Evolutionary conservation across 371 early-diverging fungal species (phyloP), one percentile per base, ranked within the genome.

Genomic region (Ordospora colligata): DNA sequence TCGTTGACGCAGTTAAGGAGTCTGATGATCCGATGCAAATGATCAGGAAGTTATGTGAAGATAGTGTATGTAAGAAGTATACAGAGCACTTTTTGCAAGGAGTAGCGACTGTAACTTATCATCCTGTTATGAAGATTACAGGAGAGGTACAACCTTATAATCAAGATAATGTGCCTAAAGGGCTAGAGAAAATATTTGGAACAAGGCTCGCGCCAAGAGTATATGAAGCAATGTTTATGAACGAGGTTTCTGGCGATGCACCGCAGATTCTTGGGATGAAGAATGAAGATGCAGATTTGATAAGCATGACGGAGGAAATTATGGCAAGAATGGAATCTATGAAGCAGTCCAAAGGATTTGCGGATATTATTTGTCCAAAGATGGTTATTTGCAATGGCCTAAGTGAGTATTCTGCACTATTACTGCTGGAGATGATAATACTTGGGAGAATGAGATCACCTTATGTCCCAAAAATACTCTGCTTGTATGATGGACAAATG

Each of bases 51-150:
- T n/a, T 51, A 0, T 21, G 19, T 11, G 65, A 71, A 11, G 49
- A 62, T 9, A 17, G 12, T 11, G 44, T 14, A 12, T 6, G 68
- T 11, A 43, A 19, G 25, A 64, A 40, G 11, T 83, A 77, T 70
- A n/a, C 43, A 0, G 50, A 75, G 3, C 40, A 40, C 19, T 77
- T 70, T 58, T 47, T 62, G 8, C 27, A 23, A 10, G 80, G 77
- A 4, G 62, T 69, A 32, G n/a, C 46, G 17, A 22, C 42, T 58
- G 46, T 77, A 22, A 49, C 50, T 7, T 69, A 50, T 44, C 81
- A 79, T 69, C 83, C 83, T 19, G 73, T 83, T 12, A 69, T 83
- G 78, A 78, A 51, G 25, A 64, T 79, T 22, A 70, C 76, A 8
- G 80, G 81, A 7, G 42, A 21, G 14, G 65, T 83, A 2, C 72